Percentiles rank a stretch among this genome's conserved stretches.
Evolutionary conservation across 768 basidiomycete species (phyloP).

Genomic region (Dacryopinax primogenitus): DNA sequence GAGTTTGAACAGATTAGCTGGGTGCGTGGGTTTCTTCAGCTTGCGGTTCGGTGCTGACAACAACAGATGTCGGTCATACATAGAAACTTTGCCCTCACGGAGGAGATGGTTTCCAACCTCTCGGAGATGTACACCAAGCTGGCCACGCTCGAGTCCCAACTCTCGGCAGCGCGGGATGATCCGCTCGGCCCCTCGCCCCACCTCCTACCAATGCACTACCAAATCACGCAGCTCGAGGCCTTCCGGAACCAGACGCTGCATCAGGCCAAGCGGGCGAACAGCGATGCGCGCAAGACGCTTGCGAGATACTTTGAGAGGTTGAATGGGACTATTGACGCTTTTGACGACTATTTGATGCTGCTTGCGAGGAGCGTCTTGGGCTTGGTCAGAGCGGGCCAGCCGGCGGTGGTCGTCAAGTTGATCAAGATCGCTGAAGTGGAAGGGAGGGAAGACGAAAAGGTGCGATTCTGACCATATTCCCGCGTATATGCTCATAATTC

Average conservation of each 20-base stretch:
- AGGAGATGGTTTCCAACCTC: slow-evolving; percentile 89
- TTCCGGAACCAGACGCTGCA: slow-evolving; percentile 94
- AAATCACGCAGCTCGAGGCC: slow-evolving; percentile 79
- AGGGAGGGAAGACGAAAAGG: slow-evolving; percentile 89
- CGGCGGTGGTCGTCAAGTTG: slow-evolving; percentile 79
- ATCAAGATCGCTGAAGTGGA: slow-evolving; percentile 91
- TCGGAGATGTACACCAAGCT: slow-evolving; percentile 84
- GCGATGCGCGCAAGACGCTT: slow-evolving; percentile 52
- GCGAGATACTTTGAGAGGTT: slow-evolving; percentile 74
- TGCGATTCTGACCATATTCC: slow-evolving; percentile 22
- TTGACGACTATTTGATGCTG: slow-evolving; percentile 72
- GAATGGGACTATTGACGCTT: slow-evolving; percentile 62
- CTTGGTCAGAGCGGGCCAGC: slow-evolving; percentile 65
- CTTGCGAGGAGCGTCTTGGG: slow-evolving; percentile 64
- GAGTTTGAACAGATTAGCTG: slow-evolving; percentile 94
- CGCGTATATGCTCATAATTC: slow-evolving; percentile 2
- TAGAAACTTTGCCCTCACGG: slow-evolving; percentile 85
- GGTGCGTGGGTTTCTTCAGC: slow-evolving; percentile 36
- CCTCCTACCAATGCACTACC: slow-evolving; percentile 79
- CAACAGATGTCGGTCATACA: slow-evolving; percentile 85
- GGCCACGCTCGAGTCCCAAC: slow-evolving; percentile 61
- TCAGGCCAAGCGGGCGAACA: slow-evolving; percentile 72
- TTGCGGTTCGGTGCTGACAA: not conserved
- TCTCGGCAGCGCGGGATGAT: slow-evolving; percentile 58
- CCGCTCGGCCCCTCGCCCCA: slow-evolving; percentile 81